These are phyloP conservation scores for Heliocybe sulcata DNA, from an alignment of 1,284 basidiomycete genomes.

Conservation along the genomic window DNA sequence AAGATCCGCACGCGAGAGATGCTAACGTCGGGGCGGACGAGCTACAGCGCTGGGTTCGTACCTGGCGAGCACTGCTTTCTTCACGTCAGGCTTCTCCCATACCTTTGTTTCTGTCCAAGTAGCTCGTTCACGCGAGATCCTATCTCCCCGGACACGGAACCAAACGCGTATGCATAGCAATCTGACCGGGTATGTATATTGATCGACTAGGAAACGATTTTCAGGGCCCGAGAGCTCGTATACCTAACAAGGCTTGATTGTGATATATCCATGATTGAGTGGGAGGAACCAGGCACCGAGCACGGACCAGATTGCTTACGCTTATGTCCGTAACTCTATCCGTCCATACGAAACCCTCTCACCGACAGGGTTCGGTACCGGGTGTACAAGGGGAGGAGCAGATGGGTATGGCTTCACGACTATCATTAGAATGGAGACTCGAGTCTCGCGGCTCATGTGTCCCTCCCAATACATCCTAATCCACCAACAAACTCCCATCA, in stretches of 20 bases:
- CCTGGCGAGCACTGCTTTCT: no score
- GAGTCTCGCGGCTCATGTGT: no score
- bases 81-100: no score
- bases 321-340: neutral
- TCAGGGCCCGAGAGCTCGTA: no score
- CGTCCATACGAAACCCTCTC: neutral
- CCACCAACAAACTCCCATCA: neutral
- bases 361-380: neutral
- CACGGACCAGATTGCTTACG: no score
- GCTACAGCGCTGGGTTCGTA: no score
- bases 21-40: no score
- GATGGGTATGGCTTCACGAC: no score
- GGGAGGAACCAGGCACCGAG: neutral
- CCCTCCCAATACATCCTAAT: neutral
- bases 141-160: neutral
- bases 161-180: neutral
- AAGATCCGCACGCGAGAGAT: no score
- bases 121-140: neutral
- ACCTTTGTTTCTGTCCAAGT: neutral
- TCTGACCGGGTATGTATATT: neutral
- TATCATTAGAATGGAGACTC: no score
- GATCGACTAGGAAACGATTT: neutral
- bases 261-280: neutral
- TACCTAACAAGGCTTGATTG: neutral
- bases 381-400: no score